Conservation (phyloP, 805 yeast genomes). For the Schwanniomyces pseudopolymorphus region DNA sequence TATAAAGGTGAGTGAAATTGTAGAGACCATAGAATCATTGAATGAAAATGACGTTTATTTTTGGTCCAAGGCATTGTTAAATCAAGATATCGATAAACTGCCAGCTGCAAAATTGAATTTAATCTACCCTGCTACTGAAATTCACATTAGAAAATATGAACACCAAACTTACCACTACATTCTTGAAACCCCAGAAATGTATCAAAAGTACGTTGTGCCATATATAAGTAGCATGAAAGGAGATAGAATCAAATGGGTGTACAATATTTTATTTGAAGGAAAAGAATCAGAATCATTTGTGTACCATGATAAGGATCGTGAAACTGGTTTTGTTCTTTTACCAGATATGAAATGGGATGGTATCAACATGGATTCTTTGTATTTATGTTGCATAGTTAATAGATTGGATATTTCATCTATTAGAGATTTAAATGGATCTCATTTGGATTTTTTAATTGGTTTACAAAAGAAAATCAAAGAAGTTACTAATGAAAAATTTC, state of each 20-base stretch:
- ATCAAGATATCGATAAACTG: slow-evolving; percentile 41
- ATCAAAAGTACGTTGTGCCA: slow-evolving; percentile 61
- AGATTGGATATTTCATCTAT: slow-evolving; percentile 68
- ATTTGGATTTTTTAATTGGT: slow-evolving; percentile 55
- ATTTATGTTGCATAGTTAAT: slow-evolving; percentile 74
- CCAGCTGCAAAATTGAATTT: slow-evolving; percentile 74
- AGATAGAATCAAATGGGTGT: slow-evolving; percentile 83
- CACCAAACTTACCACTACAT: slow-evolving; percentile 60
- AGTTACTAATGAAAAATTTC: slow-evolving; percentile 39
- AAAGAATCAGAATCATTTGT: slow-evolving; percentile 84
- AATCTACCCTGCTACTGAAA: slow-evolving; percentile 85
- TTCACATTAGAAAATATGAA: slow-evolving; percentile 78
- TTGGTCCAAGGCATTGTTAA: slow-evolving; percentile 67
- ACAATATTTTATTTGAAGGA: slow-evolving; percentile 75
- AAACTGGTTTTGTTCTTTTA: slow-evolving; percentile 65
- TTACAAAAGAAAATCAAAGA: slow-evolving; percentile 46
- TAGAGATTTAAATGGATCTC: slow-evolving; percentile 65
- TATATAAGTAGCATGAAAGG: slow-evolving; percentile 77
- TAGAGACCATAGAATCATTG: slow-evolving; percentile 31
- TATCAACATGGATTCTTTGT: slow-evolving; percentile 62
- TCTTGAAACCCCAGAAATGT: slow-evolving; percentile 79
- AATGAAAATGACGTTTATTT: slow-evolving; percentile 81
- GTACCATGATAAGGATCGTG: slow-evolving; percentile 55
- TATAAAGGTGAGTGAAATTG: slow-evolving; percentile 10
- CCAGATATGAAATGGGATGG: slow-evolving; percentile 99